Base-by-base conservation (phyloP, 495 filamentous ascomycete species). In the Hypoxylon lienhwacheense region DNA sequence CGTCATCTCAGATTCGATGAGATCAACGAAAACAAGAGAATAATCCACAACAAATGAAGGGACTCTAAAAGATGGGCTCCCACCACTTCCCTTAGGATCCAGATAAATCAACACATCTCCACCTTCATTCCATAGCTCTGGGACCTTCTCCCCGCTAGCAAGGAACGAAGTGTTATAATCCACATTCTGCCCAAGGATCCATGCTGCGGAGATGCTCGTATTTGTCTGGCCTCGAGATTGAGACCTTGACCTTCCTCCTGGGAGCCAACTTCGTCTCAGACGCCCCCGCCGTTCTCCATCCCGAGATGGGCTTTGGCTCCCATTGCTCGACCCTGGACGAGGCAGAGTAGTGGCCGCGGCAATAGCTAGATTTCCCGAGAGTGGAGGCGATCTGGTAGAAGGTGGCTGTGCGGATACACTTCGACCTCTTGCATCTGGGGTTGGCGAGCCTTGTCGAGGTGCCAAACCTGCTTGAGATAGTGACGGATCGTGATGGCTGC, bases 51-150 rank as follows among this genome's bases (percentile, higher is more conserved):
- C 70, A 21, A 85, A 80, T 5, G 87, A 87, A 63, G 86, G 77
- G 7, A 95, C 74, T 59, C 81, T 87, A 70, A 96, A 95, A 6
- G 87, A 95, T 6, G 93, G 77, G 0, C 85, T 78, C 39, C 77
- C 78, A 35, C 82, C 80, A 41, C 78, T 80, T 25, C 75, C 81
- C 32, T 81, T 81, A 2, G 90, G 81, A 61, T 88, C 88, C 5
- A 97, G 73, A 63, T 93, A 95, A 19, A 98, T 80, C 45, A 83
- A 83, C n/a, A 89, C 86, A 64, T 92, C 87, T 14, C 87, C 90
- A 32, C 77, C 64, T 26, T 93, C 87, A 57, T 91, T 85, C 95
- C 95, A 97, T 21, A 98, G 69, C 70, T 97, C 95, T 0, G 84
- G 77, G 7, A 95, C 80, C 73, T 81, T 84, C 35, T 85, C 82